Evolutionary conservation across 352 stramenopile genomes (phyloP).

Genomic region (Pythium aquatile): DNA sequence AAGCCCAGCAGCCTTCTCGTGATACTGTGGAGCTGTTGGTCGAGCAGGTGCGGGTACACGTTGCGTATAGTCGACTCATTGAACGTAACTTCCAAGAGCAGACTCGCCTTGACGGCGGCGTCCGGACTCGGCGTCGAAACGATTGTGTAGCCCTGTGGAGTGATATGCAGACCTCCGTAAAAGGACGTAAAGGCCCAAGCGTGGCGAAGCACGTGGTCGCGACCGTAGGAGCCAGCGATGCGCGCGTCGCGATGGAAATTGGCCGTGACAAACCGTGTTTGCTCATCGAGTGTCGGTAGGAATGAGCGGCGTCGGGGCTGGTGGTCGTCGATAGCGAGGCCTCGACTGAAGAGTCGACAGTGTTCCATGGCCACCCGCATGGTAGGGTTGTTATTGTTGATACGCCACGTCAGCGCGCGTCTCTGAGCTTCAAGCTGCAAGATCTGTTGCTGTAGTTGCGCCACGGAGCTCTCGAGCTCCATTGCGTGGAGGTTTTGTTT

Average conservation of each 20-base stretch:
- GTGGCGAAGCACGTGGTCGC: background rate
- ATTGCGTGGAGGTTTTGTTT: conserved; percentile 2
- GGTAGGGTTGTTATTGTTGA: background rate
- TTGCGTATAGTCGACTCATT: background rate
- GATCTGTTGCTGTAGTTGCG: conserved; percentile 8
- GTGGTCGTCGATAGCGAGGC: background rate
- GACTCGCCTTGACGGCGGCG: background rate
- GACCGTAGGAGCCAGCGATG: background rate
- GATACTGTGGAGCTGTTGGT: background rate
- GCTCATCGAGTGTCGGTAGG: background rate
- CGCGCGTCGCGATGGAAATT: background rate
- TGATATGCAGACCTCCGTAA: background rate
- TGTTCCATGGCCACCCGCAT: conserved; percentile 3
- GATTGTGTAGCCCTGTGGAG: background rate
- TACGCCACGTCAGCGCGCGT: background rate
- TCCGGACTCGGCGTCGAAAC: background rate
- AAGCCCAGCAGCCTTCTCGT: background rate
- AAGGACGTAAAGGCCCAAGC: background rate
- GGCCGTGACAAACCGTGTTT: background rate
- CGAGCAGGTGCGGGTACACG: background rate
- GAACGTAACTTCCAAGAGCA: background rate
- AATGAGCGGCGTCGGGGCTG: background rate
- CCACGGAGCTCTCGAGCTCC: conserved; percentile 5
- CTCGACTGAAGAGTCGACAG: conserved; percentile 6
- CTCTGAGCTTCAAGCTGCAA: background rate